phyloP scores from a whole-genome alignment of 2,329 filamentous ascomycete species.

The Stagonosporopsis vannaccii region DNA sequence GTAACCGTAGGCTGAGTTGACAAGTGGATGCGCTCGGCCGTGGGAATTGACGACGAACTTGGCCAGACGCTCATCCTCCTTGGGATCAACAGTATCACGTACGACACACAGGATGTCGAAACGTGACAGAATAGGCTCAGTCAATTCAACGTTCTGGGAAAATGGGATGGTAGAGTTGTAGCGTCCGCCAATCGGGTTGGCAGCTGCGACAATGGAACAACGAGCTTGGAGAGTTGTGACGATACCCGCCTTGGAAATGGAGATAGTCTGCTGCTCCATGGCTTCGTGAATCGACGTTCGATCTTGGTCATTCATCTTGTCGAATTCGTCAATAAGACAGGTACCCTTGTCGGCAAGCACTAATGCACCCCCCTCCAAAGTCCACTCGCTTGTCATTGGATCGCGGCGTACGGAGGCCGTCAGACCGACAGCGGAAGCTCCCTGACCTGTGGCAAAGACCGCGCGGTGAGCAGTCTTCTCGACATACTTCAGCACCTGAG shows the following conservation, averaged over 20 bases:
- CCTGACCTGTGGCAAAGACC: conserved; percentile 97
- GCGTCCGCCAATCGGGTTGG: conserved; percentile 93
- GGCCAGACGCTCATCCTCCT: conserved; percentile 90
- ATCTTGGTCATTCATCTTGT: conserved; percentile 99
- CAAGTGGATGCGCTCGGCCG: conserved; percentile 80
- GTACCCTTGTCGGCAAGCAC: conserved; percentile 95
- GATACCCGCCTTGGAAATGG: conserved; percentile 97
- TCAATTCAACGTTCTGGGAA: conserved; percentile 94
- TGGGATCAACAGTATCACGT: conserved; percentile 90
- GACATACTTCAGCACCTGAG: conserved; percentile 95
- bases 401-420: conserved; percentile 96
- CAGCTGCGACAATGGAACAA: conserved; percentile 94
- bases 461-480: conserved; percentile 97
- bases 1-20: conserved; percentile 47
- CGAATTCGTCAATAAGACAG: conserved; percentile 97
- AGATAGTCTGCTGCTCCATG: conserved; percentile 99
- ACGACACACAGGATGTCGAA: conserved; percentile 98
- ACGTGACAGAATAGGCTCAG: conserved; percentile 95
- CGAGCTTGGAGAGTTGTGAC: conserved; percentile 96
- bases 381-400: conserved; percentile 96
- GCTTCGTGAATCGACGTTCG: conserved; percentile 98
- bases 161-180: conserved; percentile 98
- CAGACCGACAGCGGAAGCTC: conserved; percentile 95
- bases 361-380: conserved; percentile 91
- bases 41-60: conserved; percentile 96